phyloP scores from a whole-genome alignment of 306 rosid species.

The Trichosanthes cucumerina region DNA sequence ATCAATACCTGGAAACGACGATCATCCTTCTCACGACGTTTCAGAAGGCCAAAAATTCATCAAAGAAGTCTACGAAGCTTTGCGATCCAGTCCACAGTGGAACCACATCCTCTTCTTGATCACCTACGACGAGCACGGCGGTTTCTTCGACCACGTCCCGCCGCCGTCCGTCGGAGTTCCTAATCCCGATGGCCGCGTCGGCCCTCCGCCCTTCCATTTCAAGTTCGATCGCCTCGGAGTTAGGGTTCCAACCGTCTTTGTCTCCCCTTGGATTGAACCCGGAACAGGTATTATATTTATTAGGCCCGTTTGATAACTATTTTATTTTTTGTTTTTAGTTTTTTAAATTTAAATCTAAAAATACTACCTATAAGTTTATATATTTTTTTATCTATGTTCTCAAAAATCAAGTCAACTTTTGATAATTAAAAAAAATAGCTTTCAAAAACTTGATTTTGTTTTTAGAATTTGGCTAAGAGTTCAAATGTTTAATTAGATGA shows the following conservation, averaged over 20 bases:
- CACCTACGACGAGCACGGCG: constrained; percentile 73
- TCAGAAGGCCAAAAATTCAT: constrained; percentile 54
- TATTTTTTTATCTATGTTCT: too few species aligned
- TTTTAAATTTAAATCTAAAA: too few species aligned
- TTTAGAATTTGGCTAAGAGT: too few species aligned
- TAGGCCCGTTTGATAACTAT: too few species aligned
- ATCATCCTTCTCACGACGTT: constrained; percentile 75
- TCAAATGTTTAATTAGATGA: too few species aligned
- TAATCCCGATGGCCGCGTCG: constrained; percentile 41
- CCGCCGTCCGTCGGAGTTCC: constrained; percentile 51
- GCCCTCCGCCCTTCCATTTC: constrained; percentile 43
- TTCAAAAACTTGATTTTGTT: too few species aligned
- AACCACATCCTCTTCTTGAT: constrained; percentile 52
- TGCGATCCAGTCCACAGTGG: constrained; percentile 73
- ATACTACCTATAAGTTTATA: too few species aligned
- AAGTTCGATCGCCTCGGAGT: constrained; percentile 60
- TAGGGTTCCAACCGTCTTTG: constrained; percentile 45
- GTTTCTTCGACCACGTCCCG: constrained; percentile 65
- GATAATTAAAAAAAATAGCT: too few species aligned
- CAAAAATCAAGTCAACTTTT: too few species aligned
- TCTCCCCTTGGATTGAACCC: constrained; percentile 66
- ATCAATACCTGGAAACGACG: constrained; percentile 45
- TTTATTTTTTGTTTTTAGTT: too few species aligned
- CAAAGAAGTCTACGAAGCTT: constrained; percentile 53
- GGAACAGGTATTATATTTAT: too few species aligned